Conservation (phyloP, 805 yeast species). For the Ogataea philodendri region DNA sequence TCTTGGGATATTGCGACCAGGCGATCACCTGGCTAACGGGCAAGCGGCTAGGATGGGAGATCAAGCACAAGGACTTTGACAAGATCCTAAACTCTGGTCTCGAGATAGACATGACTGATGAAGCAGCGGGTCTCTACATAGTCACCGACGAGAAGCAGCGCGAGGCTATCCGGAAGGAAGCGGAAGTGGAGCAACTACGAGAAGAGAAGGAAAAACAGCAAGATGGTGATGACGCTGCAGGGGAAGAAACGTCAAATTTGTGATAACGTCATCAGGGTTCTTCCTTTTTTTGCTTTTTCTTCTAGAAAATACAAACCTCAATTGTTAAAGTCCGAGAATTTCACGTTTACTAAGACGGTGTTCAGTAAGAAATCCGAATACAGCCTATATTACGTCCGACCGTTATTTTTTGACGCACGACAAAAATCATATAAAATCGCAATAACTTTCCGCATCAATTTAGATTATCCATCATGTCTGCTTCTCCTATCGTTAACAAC, state of each 20-base stretch:
- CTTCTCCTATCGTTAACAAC: constrained; percentile 7
- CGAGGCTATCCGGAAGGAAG: neutral
- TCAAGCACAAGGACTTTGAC: constrained; percentile 53
- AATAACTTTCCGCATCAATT: neutral
- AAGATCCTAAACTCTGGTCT: constrained; percentile 35
- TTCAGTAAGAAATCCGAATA: neutral
- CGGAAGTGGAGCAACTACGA: constrained; percentile 32
- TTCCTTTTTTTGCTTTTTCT: no score
- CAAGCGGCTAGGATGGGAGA: constrained; percentile 52
- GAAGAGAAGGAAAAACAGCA: no score
- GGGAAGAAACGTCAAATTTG: no score
- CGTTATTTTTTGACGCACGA: neutral
- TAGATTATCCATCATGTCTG: constrained; percentile 1
- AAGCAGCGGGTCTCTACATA: constrained; percentile 35
- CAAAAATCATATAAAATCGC: no score
- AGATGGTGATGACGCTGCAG: no score
- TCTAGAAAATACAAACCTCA: no score
- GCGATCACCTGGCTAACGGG: constrained; percentile 64
- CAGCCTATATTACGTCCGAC: no score
- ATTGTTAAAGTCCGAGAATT: no score
- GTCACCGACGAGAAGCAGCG: constrained; percentile 33
- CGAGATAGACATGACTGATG: constrained; percentile 30
- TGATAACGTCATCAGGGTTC: no score
- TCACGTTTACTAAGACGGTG: no score
- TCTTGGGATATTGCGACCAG: constrained; percentile 83